Percentiles rank a stretch among this genome's conserved stretches.
phyloP scores from a whole-genome alignment of 805 yeast genomes.

The Myxozyma sirexii region DNA sequence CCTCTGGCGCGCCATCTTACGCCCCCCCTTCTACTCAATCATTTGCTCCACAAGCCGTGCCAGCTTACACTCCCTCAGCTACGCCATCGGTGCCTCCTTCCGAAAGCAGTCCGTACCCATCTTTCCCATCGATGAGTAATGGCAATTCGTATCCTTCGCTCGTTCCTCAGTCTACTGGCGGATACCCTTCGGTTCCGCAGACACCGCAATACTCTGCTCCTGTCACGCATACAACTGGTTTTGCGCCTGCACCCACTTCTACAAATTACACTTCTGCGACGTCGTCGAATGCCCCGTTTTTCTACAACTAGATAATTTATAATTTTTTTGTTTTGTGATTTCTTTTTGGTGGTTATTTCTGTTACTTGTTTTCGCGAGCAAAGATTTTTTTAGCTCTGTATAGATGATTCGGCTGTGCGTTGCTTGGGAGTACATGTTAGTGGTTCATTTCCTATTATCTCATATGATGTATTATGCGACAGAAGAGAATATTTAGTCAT shows the following conservation, averaged over 20 bases:
- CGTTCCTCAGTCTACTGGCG: neutral
- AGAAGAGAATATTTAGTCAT: conserved; percentile 2
- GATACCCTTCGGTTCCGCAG: conserved; percentile 1
- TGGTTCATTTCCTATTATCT: neutral
- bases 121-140: neutral
- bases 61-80: conserved; percentile 1
- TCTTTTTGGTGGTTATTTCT: neutral
- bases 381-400: too few species aligned
- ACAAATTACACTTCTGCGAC: conserved; percentile 13
- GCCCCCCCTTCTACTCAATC: neutral
- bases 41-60: neutral
- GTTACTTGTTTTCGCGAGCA: too few species aligned
- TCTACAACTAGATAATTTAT: conserved; percentile 50
- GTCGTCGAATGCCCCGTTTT: conserved; percentile 6
- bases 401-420: neutral
- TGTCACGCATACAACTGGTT: conserved; percentile 6
- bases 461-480: neutral
- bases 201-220: conserved; percentile 3
- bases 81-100: neutral
- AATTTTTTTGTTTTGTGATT: neutral
- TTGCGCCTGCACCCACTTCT: conserved; percentile 11
- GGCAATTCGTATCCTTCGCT: neutral
- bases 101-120: neutral
- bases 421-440: neutral
- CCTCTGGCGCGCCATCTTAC: neutral